Percentiles rank a stretch among this genome's conserved stretches.
phyloP scores from a whole-genome alignment of 495 filamentous ascomycete species.

The Aspergillus bridgeri region DNA sequence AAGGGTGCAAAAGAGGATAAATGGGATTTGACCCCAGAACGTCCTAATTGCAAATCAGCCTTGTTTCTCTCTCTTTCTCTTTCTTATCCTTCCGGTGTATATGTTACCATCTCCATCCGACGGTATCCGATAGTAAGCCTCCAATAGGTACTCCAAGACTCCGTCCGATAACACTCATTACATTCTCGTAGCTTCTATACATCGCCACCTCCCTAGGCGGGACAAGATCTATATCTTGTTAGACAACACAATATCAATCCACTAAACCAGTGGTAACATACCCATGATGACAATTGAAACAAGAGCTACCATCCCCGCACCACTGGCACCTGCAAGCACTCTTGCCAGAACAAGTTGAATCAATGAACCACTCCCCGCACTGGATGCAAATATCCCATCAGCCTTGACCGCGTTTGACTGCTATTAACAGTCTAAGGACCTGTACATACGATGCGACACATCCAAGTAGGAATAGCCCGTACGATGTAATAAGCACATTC shows the following conservation, averaged over 20 bases:
- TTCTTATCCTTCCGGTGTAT: no score
- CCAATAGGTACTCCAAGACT: conserved; percentile 22
- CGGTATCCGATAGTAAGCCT: conserved; percentile 16
- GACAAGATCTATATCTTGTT: conserved; percentile 16
- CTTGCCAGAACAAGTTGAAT: conserved; percentile 2
- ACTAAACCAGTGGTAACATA: no score
- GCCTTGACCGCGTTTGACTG: no score
- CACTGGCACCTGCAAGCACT: conserved; percentile 8
- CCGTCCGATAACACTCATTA: conserved; percentile 18
- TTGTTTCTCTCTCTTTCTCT: no score
- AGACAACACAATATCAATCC: no score
- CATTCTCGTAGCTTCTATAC: conserved; percentile 23
- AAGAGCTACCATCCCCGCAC: conserved; percentile 7
- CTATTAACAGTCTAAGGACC: conserved; percentile 4
- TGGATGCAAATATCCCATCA: no score
- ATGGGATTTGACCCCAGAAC: no score
- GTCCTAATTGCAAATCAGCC: no score
- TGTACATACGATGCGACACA: conserved; percentile 30
- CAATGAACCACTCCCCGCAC: conserved; percentile 7
- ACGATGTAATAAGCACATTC: conserved; percentile 22
- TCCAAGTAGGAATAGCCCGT: conserved; percentile 29
- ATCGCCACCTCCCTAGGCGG: conserved; percentile 19
- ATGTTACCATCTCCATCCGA: conserved; percentile 31
- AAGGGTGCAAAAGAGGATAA: no score
- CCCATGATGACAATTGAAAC: conserved; percentile 9